Evolutionary conservation across 2,329 filamentous ascomycete genomes (phyloP).

Genomic region (Huntiella bhutanensis): DNA sequence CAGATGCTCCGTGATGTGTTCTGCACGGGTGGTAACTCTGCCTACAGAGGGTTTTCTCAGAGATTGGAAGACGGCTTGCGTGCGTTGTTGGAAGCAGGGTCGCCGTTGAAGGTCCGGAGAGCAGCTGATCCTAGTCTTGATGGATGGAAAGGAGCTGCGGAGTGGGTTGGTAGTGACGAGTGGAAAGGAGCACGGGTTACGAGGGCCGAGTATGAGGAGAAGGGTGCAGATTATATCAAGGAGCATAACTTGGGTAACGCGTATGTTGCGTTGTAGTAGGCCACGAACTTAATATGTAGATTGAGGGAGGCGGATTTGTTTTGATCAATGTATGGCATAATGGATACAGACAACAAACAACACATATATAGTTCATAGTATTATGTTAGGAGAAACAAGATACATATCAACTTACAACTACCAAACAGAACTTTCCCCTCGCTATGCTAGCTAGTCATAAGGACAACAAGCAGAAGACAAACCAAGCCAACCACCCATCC

Average conservation of each 20-base stretch:
- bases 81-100: slow-evolving; percentile 50
- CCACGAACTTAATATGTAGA: not conserved
- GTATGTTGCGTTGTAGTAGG: slow-evolving; percentile 19
- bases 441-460: not conserved
- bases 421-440: too few relatives aligned
- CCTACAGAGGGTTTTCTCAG: slow-evolving; percentile 77
- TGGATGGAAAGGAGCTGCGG: slow-evolving; percentile 82
- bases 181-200: slow-evolving; percentile 51
- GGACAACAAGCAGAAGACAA: not conserved
- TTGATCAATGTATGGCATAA: not conserved
- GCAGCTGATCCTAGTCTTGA: slow-evolving; percentile 65
- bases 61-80: slow-evolving; percentile 54
- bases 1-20: slow-evolving; percentile 74
- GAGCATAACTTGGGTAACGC: slow-evolving; percentile 50
- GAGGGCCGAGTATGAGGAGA: slow-evolving; percentile 72
- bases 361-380: too few relatives aligned
- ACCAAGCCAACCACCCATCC: not conserved
- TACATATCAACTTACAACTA: too few relatives aligned
- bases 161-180: slow-evolving; percentile 49
- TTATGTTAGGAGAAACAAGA: too few relatives aligned
- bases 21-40: slow-evolving; percentile 77
- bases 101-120: slow-evolving; percentile 48
- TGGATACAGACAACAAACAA: not conserved
- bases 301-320: not conserved
- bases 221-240: slow-evolving; percentile 87